These are phyloP conservation scores for Rhodosporidiobolus sp. DNA, from an alignment of 768 basidiomycete species.

Conservation along the genomic window DNA sequence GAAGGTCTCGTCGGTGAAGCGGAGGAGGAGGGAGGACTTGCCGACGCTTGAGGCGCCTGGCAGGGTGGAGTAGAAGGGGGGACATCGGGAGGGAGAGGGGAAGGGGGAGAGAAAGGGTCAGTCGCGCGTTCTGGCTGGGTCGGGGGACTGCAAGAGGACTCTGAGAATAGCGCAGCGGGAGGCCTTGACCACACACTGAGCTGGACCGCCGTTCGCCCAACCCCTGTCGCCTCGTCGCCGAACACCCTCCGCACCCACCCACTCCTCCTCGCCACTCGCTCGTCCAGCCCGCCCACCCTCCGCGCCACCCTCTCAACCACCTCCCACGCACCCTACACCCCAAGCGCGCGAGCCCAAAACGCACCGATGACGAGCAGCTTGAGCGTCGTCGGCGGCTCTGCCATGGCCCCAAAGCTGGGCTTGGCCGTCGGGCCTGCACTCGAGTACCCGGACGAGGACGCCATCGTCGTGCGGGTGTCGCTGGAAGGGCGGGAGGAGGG, in stretches of 20 bases:
- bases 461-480: too few species aligned
- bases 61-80: too few species aligned
- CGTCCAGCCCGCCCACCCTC: too few species aligned
- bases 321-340: background rate
- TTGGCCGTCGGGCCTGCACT: slow-evolving; percentile 3
- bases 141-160: background rate
- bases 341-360: background rate
- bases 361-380: slow-evolving; percentile 69
- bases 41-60: slow-evolving; percentile 60
- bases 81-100: background rate
- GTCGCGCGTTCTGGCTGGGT: background rate
- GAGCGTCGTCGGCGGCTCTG: slow-evolving; percentile 55
- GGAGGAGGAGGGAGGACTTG: slow-evolving; percentile 80
- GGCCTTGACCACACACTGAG: too few species aligned
- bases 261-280: too few species aligned
- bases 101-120: background rate
- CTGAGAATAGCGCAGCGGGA: background rate
- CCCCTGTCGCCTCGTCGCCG: background rate
- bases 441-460: slow-evolving; percentile 1
- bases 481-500: too few species aligned
- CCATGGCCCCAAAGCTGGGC: slow-evolving; percentile 15
- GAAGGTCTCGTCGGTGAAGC: slow-evolving; percentile 98
- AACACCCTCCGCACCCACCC: too few species aligned
- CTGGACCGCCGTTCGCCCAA: background rate
- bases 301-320: background rate